A percentile compares a stretch with the other conserved stretches of the same genome.
Conservation (phyloP, 305 asterid species). For the Solanum hybrid region DNA sequence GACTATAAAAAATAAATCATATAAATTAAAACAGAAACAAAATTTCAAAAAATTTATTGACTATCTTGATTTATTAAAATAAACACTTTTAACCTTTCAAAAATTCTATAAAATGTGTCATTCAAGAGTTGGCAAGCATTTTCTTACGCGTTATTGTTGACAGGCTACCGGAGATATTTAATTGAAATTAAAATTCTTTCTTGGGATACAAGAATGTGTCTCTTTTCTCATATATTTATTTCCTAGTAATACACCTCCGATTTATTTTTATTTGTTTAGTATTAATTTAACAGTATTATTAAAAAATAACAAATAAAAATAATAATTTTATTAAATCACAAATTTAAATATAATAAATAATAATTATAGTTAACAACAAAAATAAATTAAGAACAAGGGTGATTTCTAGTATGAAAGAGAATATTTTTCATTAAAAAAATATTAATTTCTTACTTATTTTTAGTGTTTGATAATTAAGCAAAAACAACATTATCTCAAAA, state of each 20-base stretch:
- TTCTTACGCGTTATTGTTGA: conserved; percentile 25
- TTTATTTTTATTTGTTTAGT: background rate
- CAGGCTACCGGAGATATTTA: conserved; percentile 31
- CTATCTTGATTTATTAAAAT: background rate
- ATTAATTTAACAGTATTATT: background rate
- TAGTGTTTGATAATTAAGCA: background rate
- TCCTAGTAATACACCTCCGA: background rate
- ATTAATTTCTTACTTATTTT: background rate
- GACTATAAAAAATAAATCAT: background rate
- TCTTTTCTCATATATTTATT: background rate
- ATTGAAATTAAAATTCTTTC: background rate
- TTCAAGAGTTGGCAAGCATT: conserved; percentile 4
- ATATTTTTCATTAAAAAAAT: background rate
- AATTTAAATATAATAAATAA: background rate
- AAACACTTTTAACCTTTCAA: background rate
- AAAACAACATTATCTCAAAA: background rate
- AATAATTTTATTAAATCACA: background rate
- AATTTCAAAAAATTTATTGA: background rate
- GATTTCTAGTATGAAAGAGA: background rate
- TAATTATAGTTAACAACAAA: background rate
- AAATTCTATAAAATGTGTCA: background rate
- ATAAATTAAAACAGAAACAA: background rate
- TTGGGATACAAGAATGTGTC: background rate
- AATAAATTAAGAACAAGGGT: background rate
- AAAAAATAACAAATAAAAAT: background rate